phyloP scores from a whole-genome alignment of 352 stramenopile genomes.

The Aphanomyces cochlioides region DNA sequence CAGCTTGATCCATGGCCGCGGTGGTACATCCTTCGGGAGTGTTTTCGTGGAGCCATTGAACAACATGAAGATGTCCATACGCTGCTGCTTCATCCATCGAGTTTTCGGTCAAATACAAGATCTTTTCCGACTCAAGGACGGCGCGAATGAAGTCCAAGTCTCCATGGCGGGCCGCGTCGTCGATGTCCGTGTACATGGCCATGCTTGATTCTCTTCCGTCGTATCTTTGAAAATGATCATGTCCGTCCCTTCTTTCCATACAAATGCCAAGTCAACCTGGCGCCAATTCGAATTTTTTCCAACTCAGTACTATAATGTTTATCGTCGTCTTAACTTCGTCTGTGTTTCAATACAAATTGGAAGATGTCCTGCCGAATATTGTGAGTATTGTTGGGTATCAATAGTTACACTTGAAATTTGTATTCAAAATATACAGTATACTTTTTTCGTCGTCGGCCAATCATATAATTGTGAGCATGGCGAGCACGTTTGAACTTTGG shows the following conservation, averaged over 20 bases:
- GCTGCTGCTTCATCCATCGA: constrained; percentile 19
- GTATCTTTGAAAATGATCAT: constrained; percentile 1
- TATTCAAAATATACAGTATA: too few relatives aligned
- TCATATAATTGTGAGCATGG: background rate
- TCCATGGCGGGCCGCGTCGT: constrained; percentile 1
- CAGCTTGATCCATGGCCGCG: constrained; percentile 23
- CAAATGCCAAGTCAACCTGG: constrained; percentile 2
- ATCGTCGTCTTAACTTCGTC: too few relatives aligned
- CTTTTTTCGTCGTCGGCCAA: too few relatives aligned
- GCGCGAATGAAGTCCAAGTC: background rate
- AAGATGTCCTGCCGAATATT: too few relatives aligned
- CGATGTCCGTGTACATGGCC: constrained; percentile 6
- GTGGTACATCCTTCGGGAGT: background rate
- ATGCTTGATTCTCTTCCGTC: background rate
- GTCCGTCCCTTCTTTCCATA: background rate
- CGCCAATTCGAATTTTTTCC: background rate
- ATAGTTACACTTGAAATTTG: too few relatives aligned
- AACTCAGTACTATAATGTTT: too few relatives aligned
- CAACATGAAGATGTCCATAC: constrained; percentile 14
- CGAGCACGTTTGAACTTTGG: too few relatives aligned
- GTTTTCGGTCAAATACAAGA: constrained; percentile 8
- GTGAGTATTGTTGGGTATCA: too few relatives aligned
- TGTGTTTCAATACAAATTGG: too few relatives aligned
- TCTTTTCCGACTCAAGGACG: constrained; percentile 1
- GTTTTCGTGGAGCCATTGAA: constrained; percentile 12